Evolutionary conservation across 257 asterid genomes (phyloP), one percentile per base, ranked within the genome.

Genomic region (Henckelia pumila): DNA sequence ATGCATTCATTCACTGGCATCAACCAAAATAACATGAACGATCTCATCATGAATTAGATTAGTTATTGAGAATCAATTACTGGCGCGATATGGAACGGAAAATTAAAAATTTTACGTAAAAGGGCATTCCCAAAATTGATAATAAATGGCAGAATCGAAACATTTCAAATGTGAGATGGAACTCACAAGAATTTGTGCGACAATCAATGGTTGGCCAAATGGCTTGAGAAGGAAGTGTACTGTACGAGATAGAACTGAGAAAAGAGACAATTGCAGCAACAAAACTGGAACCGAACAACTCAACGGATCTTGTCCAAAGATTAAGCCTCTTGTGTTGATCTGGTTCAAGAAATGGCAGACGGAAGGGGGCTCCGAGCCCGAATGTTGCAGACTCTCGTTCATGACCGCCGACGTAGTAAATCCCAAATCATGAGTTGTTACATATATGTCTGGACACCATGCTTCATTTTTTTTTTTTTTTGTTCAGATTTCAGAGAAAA

Each of bases 121-220:
- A 61, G 71, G 78, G 66, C 24, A 30, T 59, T 70, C 11, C 21
- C 8, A 14, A 37, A 72, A 72, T 33, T 1, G 11, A 19, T 7
- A 53, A 24, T 28, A 64, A 62, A 64, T 56, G 30, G n/a, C n/a
- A 16, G 6, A 40, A 13, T 5, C 14, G 7, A 67, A 21, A 33
- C 29, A 25, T 11, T 37, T 50, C n/a, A 14, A 56, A 33, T 19
- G 0, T 0, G 61, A n/a, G 9, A 64, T 37, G 47, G 68, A 23
- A 55, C 87, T 84, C 71, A 87, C 95, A 26, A 85, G 83, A 78
- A 87, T 87, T 70, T 87, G 95, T 61, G 89, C 81, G 49, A 87
- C 84, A 61, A 85, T 78, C 69, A 82, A 61, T 73, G 95, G 91
- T 62, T 87, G 89, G 71, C 88, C 85, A 29, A 81, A 29, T 20